Conservation (phyloP, 768 basidiomycete species). For the Guyanaporus albipodus region DNA sequence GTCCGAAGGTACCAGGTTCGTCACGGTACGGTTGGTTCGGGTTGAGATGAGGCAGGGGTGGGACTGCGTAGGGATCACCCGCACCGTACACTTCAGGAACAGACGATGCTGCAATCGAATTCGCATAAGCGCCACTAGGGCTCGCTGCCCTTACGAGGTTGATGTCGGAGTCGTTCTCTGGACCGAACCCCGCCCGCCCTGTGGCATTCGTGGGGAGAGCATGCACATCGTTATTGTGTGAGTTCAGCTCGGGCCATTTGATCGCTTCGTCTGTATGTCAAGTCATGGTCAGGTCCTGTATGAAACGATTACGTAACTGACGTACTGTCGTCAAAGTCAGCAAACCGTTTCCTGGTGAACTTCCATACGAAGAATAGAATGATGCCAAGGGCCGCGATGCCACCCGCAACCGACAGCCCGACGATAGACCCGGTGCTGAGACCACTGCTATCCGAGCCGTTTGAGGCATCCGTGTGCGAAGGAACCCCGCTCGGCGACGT, state of each 20-base stretch:
- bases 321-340: constrained; percentile 77
- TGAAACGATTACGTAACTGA: constrained; percentile 22
- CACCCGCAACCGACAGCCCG: constrained; percentile 78
- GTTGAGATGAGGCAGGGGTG: constrained; percentile 77
- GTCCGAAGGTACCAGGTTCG: constrained; percentile 48
- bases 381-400: constrained; percentile 67
- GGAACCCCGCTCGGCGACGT: constrained; percentile 26
- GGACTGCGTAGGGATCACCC: constrained; percentile 75
- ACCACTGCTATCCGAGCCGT: constrained; percentile 29
- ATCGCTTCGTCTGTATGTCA: constrained; percentile 69
- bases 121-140: constrained; percentile 43
- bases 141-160: constrained; percentile 52
- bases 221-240: constrained; percentile 53
- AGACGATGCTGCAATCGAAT: constrained; percentile 44
- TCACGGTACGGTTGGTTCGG: constrained; percentile 75
- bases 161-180: constrained; percentile 57
- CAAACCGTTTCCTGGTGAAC: constrained; percentile 72
- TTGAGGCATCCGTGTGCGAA: constrained; percentile 19
- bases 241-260: constrained; percentile 87
- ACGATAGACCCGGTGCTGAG: constrained; percentile 70
- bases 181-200: constrained; percentile 62
- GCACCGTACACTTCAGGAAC: constrained; percentile 37
- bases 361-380: constrained; percentile 82
- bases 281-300: not conserved
- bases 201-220: constrained; percentile 68